Evolutionary conservation across 495 filamentous ascomycete species (phyloP), one percentile per base, ranked within the genome.

Genomic region (Filosporella fistucella): DNA sequence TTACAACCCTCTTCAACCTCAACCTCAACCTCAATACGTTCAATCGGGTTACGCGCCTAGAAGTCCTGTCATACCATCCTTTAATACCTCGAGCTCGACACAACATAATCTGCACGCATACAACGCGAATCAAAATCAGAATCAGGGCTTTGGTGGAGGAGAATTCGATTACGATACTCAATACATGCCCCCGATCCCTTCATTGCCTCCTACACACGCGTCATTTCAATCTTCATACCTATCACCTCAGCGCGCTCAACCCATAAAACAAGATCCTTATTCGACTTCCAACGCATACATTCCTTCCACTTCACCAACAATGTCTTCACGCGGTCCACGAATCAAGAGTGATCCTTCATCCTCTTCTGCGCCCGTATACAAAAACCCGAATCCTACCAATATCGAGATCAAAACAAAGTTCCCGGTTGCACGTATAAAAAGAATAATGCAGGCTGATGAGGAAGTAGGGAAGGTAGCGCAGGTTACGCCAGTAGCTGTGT

Each of bases 391-490:
- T 51, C 55, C 57, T 25, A 51, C 72, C 62, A 68, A 75, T 58
- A 70, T 95, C 57, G 66, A 90, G 17, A 88, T 99, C 44, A 88
- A 82, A 66, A 96, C 90, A 17, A 96, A 96, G 54, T 99, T 99
- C 59, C 93, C 93, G 3, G 95, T 96, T 25, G 93, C 93, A 47
- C 80, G 93, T 40, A 99, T 97, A 65, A 99, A 99, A 78, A 85
- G 93, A 42, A 97, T 99, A 52, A 97, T 99, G 93, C 93, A 99
- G 66, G 93, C 93, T 6, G 93, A 99, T 60, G 93, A 99, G 59
- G 93, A 99, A 67, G 91, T 99, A 2, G 93, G 93, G 32, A 99
- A 99, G 69, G 94, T 99, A 3, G 89, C 93, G 7, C 94, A 97
- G 67, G 91, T 96, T 18, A 95, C 91, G 4, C 91, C 91, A 2